phyloP scores from a whole-genome alignment of 805 yeast genomes.

The Teunomyces atbi region DNA sequence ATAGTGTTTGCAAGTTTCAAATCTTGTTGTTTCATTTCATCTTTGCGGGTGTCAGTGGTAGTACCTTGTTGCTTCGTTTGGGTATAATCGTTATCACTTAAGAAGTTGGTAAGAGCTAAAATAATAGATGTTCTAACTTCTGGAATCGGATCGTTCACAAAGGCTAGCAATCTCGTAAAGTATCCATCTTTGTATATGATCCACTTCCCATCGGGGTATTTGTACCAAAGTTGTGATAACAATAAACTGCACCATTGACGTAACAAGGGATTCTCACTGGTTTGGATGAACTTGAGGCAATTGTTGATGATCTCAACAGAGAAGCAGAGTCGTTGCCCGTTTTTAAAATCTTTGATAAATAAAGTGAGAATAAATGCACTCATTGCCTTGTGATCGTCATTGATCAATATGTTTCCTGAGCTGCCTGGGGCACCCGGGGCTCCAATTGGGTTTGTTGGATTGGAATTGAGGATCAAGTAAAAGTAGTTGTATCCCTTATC shows the following conservation, averaged over 20 bases:
- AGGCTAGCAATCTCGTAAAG: constrained; percentile 50
- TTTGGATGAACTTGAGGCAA: constrained; percentile 61
- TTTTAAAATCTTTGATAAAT: constrained; percentile 75
- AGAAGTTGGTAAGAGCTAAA: constrained; percentile 66
- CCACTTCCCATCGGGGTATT: constrained; percentile 72
- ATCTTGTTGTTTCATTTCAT: constrained; percentile 65
- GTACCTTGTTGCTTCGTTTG: constrained; percentile 13
- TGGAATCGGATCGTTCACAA: constrained; percentile 86
- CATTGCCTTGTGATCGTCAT: constrained; percentile 91
- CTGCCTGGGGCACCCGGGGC: constrained; percentile 33
- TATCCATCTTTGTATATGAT: constrained; percentile 65
- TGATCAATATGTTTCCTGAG: constrained; percentile 37
- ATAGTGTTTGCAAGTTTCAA: constrained; percentile 67
- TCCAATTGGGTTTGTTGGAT: constrained; percentile 27
- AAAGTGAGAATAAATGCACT: constrained; percentile 87
- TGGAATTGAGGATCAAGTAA: constrained; percentile 65
- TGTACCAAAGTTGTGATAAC: constrained; percentile 72
- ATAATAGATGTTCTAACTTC: constrained; percentile 89
- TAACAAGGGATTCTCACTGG: constrained; percentile 77
- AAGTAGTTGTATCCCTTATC: constrained; percentile 90
- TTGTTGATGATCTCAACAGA: constrained; percentile 70
- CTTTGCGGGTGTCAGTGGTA: constrained; percentile 32
- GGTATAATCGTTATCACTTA: constrained; percentile 45
- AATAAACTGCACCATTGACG: constrained; percentile 91
- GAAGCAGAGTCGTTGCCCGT: constrained; percentile 79